phyloP scores from a whole-genome alignment of 179 eudicot species.

The Actinidia polygama region DNA sequence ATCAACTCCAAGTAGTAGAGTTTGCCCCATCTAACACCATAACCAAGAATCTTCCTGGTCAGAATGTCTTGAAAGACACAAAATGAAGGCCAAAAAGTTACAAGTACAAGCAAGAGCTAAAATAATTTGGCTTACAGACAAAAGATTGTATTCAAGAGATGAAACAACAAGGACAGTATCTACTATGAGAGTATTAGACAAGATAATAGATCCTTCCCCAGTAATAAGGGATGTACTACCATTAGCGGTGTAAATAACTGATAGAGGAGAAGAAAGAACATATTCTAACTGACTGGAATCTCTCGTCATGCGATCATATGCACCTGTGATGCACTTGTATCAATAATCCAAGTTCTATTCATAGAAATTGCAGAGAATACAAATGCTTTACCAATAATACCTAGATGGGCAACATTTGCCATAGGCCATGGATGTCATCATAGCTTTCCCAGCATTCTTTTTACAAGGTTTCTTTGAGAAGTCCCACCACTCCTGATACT shows the following conservation, averaged over 20 bases:
- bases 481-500: conserved; percentile 1
- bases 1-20: conserved; percentile 23
- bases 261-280: background rate
- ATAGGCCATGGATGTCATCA: background rate
- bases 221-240: conserved; percentile 19
- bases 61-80: conserved; percentile 30
- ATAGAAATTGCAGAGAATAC: background rate
- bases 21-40: conserved; percentile 24
- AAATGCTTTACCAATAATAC: background rate
- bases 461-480: background rate
- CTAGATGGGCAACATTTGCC: background rate
- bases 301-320: background rate
- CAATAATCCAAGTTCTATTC: background rate
- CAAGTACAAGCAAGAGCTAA: conserved; percentile 2
- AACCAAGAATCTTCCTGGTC: conserved; percentile 24
- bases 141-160: conserved; percentile 21
- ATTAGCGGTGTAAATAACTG: conserved; percentile 20
- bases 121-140: conserved; percentile 21
- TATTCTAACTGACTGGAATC: too few species aligned
- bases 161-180: conserved; percentile 25
- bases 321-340: background rate
- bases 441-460: background rate
- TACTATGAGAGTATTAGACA: conserved; percentile 8
- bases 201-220: conserved; percentile 16
- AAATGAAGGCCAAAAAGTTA: conserved; percentile 29